Base-by-base conservation (phyloP, 73 alveolate species). In the Blepharisma stoltei region DNA sequence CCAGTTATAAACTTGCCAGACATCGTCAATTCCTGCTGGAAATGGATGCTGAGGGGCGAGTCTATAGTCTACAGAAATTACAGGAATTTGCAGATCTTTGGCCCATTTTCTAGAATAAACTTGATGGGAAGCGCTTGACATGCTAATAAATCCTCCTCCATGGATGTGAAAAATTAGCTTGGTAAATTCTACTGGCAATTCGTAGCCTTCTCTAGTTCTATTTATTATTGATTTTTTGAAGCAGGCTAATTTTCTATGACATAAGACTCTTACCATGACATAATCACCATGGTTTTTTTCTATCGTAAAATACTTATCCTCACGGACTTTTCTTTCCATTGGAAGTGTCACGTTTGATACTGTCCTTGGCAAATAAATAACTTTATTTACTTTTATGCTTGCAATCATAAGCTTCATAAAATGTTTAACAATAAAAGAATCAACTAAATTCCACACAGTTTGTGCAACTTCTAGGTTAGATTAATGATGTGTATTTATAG, bases 81-180 rank as follows among this genome's bases (percentile, higher is more conserved):
- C 73, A 7, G 99, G 98, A 5, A 92, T 81, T 20, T 86, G 84
- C 45, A 95, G 76, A 27, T 75, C 78, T 20, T 92, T 91, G n/a
- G 95, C 97, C 94, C 98, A 93, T 73, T 77, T 81, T 48, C 95
- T 73, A 32, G 97, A 84, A 78, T 92, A 92, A 76, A 82, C 70
- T 84, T 89, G 88, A 80, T 94, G 97, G 20, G 95, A 85, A 32
- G 92, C 81, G 0, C 97, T 90, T 6, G 98, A 89, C 95, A 92
- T 85, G 38, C 97, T 88, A 32, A 95, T 92, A 78, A 95, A 95
- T 3, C 99, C 98, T 23, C 98, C 99, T 23, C 99, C 99, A 85
- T 95, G 99, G 9, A 91, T 75, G 84, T 95, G 99, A 18, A 95
- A 54, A 41, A 95, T 45, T 20, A 91, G 71, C 4, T 84, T 67